Percentiles rank a stretch among this genome's conserved stretches.
phyloP scores from a whole-genome alignment of 2,329 filamentous ascomycete genomes.

The Chaetomiaceae sp. region DNA sequence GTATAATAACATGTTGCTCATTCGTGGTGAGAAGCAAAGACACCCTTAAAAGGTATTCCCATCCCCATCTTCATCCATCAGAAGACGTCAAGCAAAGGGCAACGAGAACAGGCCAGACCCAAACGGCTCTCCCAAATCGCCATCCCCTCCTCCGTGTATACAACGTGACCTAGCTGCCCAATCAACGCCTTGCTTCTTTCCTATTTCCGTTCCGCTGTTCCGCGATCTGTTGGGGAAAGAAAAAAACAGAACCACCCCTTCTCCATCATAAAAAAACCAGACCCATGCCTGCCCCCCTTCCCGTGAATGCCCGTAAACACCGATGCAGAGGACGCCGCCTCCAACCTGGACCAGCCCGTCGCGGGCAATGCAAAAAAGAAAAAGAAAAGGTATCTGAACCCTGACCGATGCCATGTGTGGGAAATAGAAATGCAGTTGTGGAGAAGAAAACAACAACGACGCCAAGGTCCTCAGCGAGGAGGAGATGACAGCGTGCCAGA shows the following conservation, averaged over 20 bases:
- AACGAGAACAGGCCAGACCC: background rate
- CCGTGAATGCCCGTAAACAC: background rate
- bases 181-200: background rate
- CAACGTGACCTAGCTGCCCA: background rate
- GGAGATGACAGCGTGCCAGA: slow-evolving; percentile 54
- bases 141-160: background rate
- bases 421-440: background rate
- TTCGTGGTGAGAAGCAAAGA: no score
- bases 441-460: background rate
- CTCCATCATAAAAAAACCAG: background rate
- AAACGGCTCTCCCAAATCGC: background rate
- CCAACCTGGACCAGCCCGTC: slow-evolving; percentile 9
- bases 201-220: no score
- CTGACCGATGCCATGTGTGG: slow-evolving; percentile 5
- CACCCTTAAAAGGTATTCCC: no score
- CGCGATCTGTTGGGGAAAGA: no score
- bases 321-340: slow-evolving; percentile 10
- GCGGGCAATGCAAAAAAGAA: slow-evolving; percentile 9
- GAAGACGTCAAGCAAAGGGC: background rate
- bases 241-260: background rate
- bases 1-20: no score
- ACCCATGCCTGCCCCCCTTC: background rate
- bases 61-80: background rate
- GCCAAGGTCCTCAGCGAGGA: slow-evolving; percentile 28
- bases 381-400: background rate